A percentile compares a stretch with the other conserved stretches of the same genome.
These are phyloP conservation scores for Fusarium napiforme DNA, from an alignment of 2,329 filamentous ascomycete genomes.

Conservation along the genomic window DNA sequence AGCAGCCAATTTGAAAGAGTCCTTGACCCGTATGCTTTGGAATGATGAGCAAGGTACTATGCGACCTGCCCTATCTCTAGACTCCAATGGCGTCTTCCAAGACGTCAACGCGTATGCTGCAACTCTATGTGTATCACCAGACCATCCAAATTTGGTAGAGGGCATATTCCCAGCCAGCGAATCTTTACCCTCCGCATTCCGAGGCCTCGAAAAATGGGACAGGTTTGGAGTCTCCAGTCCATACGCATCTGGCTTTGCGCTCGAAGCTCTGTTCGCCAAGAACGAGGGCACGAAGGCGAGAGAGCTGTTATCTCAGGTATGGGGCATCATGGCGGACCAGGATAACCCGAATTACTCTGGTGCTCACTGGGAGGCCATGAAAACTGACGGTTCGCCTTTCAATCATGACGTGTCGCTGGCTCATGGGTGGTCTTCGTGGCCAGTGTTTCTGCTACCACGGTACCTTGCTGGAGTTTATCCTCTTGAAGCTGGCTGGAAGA, in stretches of 20 bases:
- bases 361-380: constrained; percentile 2
- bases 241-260: not conserved
- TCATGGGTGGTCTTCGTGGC: constrained; percentile 13
- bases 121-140: not conserved
- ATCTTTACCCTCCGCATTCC: not conserved
- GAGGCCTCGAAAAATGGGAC: not conserved
- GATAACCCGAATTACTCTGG: not conserved
- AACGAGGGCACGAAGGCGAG: not conserved
- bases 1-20: not conserved
- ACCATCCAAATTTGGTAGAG: not conserved
- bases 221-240: not conserved
- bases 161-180: not conserved
- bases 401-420: not conserved
- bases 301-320: not conserved
- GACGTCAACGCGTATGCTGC: not conserved
- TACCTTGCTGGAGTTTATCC: constrained; percentile 7
- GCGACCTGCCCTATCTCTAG: not conserved
- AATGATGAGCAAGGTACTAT: not conserved
- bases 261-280: not conserved
- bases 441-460: not conserved
- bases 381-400: not conserved
- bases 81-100: too few relatives aligned
- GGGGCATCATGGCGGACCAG: not conserved
- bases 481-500: not conserved
- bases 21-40: not conserved